Conservation (phyloP, 176 grass and related monocot genomes). For the Chloris gayana region DNA sequence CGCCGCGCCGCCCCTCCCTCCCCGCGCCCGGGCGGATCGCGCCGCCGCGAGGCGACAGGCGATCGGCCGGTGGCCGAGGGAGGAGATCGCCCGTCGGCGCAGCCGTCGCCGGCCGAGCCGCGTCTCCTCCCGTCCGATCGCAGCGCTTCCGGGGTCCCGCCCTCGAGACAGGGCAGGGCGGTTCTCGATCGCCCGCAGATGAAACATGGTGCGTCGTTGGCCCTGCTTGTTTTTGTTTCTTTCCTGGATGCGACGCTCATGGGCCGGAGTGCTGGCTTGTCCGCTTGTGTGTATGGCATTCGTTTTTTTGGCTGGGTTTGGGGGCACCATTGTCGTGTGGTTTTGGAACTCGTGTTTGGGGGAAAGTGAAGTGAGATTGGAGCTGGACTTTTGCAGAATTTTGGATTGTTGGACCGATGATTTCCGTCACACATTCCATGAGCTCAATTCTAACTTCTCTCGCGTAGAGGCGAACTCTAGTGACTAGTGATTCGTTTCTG, state of each 20-base stretch:
- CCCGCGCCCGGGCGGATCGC: slow-evolving; percentile 33
- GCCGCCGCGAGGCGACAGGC: slow-evolving; percentile 30
- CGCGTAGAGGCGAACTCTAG: slow-evolving; percentile 15
- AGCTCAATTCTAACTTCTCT: slow-evolving; percentile 17
- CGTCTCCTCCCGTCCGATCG: slow-evolving; percentile 58
- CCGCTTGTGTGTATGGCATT: not conserved
- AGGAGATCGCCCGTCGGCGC: slow-evolving; percentile 58
- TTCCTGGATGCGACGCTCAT: slow-evolving; percentile 33
- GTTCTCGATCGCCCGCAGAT: slow-evolving; percentile 46
- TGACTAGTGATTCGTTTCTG: not conserved
- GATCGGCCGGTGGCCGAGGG: slow-evolving; percentile 38
- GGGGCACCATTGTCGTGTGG: slow-evolving; percentile 25
- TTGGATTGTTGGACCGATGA: not conserved
- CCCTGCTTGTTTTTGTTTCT: not conserved
- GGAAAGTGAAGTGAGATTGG: slow-evolving; percentile 33
- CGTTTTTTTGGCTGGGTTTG: slow-evolving; percentile 49
- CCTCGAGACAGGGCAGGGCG: slow-evolving; percentile 20
- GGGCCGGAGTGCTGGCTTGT: slow-evolving; percentile 42
- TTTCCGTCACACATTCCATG: slow-evolving; percentile 9
- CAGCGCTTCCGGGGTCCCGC: not conserved
- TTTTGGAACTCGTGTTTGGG: slow-evolving; percentile 44
- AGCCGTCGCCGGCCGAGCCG: slow-evolving; percentile 55
- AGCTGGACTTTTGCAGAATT: slow-evolving; percentile 1
- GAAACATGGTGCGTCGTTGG: slow-evolving; percentile 57
- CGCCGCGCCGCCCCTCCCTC: not conserved